Conservation (phyloP, 2,329 filamentous ascomycete genomes). For the Neofusicoccum laricinum region DNA sequence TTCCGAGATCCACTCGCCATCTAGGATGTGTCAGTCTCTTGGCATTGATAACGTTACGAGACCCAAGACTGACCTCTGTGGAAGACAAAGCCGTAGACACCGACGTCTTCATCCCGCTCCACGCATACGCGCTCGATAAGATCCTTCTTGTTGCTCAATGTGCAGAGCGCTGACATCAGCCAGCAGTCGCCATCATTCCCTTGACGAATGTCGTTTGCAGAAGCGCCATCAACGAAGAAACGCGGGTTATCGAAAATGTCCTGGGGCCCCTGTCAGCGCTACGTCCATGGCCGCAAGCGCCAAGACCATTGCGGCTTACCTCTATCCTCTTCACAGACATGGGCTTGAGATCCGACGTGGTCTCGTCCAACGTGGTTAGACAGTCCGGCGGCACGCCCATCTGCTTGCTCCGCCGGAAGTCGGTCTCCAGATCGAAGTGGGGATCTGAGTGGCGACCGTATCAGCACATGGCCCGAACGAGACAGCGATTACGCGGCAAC, state of each 20-base stretch:
- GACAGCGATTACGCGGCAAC: not conserved
- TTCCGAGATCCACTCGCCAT: conserved; percentile 71
- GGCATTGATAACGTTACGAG: not conserved
- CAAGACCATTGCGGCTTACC: conserved; percentile 30
- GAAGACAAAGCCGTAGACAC: conserved; percentile 84
- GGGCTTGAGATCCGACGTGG: conserved; percentile 48
- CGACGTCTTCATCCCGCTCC: conserved; percentile 66
- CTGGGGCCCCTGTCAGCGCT: conserved; percentile 49
- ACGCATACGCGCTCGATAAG: conserved; percentile 74
- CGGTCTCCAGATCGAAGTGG: conserved; percentile 78
- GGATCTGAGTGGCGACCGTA: conserved; percentile 48
- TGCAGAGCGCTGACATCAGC: conserved; percentile 77
- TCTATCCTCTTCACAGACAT: conserved; percentile 72
- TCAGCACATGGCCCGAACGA: not conserved
- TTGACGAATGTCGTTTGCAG: conserved; percentile 74
- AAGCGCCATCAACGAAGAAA: conserved; percentile 74
- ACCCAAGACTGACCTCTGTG: conserved; percentile 51
- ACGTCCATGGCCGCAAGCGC: not conserved
- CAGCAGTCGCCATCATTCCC: conserved; percentile 79
- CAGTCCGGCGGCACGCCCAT: conserved; percentile 44
- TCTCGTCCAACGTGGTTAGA: conserved; percentile 42
- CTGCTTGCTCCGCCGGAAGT: conserved; percentile 50
- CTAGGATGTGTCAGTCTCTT: conserved; percentile 17
- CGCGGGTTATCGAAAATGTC: conserved; percentile 74
- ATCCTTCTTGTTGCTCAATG: conserved; percentile 67